Evolutionary conservation across 1,139 yeast genomes (phyloP).

Genomic region (Geotrichum klebahnii): DNA sequence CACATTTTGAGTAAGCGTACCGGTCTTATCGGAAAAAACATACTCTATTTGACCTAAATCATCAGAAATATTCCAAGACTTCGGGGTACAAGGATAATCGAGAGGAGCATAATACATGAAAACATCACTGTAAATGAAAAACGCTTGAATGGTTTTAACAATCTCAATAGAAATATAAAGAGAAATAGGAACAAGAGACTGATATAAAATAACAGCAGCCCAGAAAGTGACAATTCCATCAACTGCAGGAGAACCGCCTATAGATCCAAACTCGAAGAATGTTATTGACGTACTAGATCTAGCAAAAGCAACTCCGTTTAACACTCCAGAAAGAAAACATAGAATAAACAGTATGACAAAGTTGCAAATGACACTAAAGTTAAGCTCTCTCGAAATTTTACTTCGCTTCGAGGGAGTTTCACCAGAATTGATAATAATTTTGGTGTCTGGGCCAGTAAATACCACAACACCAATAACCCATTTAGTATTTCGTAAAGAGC

Average conservation of each 20-base stretch:
- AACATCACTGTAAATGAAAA: slow-evolving; percentile 78
- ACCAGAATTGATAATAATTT: slow-evolving; percentile 91
- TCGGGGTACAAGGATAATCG: slow-evolving; percentile 93
- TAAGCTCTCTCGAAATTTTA: slow-evolving; percentile 76
- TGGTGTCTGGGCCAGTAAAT: slow-evolving; percentile 88
- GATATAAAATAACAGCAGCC: slow-evolving; percentile 82
- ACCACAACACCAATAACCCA: slow-evolving; percentile 73
- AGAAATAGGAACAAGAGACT: slow-evolving; percentile 87
- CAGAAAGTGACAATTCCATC: slow-evolving; percentile 84
- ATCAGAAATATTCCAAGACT: slow-evolving; percentile 96
- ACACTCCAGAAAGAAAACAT: slow-evolving; percentile 77
- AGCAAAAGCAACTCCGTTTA: slow-evolving; percentile 73
- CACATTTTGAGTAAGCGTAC: slow-evolving; percentile 91
- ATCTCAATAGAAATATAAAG: slow-evolving; percentile 89
- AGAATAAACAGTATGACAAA: slow-evolving; percentile 68
- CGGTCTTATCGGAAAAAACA: slow-evolving; percentile 93
- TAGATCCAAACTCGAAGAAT: slow-evolving; percentile 66
- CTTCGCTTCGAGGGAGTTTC: slow-evolving; percentile 86
- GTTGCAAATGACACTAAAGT: slow-evolving; percentile 74
- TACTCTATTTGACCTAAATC: slow-evolving; percentile 96
- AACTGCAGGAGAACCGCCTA: slow-evolving; percentile 61
- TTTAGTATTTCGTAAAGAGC: slow-evolving; percentile 47
- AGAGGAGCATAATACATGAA: slow-evolving; percentile 77
- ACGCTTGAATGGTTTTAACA: slow-evolving; percentile 87
- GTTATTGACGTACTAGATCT: slow-evolving; percentile 52